Percentiles rank a stretch among this genome's conserved stretches.
Evolutionary conservation across 352 stramenopile genomes (phyloP).

Genomic region (Globisporangium abappressorium): DNA sequence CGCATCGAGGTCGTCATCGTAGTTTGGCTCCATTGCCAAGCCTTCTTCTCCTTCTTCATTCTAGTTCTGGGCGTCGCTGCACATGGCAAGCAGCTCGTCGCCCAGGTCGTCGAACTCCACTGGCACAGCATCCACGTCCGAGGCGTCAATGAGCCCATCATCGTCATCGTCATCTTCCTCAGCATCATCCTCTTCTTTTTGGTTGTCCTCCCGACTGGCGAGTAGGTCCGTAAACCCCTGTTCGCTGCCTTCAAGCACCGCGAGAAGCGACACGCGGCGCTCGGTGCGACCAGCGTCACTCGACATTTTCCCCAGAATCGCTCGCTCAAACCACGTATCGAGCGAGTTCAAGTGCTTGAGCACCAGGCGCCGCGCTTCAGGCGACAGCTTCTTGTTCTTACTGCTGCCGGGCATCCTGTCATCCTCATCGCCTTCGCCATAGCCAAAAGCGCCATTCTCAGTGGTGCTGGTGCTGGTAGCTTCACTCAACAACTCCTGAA

Average conservation of each 20-base stretch:
- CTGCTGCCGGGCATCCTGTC: neutral
- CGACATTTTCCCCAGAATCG: conserved; percentile 29
- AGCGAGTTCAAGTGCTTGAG: conserved; percentile 45
- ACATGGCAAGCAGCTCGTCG: conserved; percentile 12
- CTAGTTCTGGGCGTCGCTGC: neutral
- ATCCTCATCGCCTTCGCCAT: neutral
- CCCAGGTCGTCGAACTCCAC: conserved; percentile 13
- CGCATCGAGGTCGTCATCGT: conserved; percentile 4
- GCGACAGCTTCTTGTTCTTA: conserved; percentile 7
- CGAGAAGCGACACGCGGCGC: conserved; percentile 7
- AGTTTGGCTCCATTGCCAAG: neutral
- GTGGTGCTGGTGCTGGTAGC: neutral
- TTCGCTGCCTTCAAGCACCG: conserved; percentile 3
- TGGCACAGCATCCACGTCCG: conserved; percentile 4
- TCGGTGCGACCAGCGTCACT: conserved; percentile 1
- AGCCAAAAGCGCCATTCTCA: neutral
- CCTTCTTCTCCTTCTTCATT: neutral
- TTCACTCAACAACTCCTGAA: neutral
- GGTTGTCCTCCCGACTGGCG: neutral
- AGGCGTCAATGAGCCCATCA: conserved; percentile 5
- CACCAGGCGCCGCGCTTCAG: conserved; percentile 24
- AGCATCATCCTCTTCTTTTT: neutral
- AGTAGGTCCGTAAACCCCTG: neutral
- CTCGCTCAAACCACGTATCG: conserved; percentile 47
- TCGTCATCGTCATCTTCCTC: neutral